phyloP scores from a whole-genome alignment of 169 alveolate species.

The Eimeria acervulina region DNA sequence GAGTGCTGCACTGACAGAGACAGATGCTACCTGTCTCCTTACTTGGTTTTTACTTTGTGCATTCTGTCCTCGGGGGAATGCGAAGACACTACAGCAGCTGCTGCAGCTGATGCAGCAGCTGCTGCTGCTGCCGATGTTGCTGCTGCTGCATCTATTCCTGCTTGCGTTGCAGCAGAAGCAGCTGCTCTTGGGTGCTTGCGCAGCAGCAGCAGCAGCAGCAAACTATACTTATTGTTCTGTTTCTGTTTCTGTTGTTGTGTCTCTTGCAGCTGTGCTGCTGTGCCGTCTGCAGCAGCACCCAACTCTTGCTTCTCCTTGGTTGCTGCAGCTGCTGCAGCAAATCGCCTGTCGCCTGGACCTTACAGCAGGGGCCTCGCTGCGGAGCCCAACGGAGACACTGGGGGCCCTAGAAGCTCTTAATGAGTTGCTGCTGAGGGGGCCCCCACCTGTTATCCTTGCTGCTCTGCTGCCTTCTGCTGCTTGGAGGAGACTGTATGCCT shows the following conservation, averaged over 20 bases:
- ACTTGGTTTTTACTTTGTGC: no score
- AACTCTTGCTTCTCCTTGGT: not conserved
- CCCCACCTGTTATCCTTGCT: not conserved
- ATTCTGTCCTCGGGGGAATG: no score
- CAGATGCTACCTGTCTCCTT: no score
- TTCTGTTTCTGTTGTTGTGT: constrained; percentile 3
- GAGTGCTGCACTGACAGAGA: no score
- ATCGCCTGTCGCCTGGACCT: not conserved
- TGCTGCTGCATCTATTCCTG: no score
- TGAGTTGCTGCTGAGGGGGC: not conserved
- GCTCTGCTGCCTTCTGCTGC: constrained; percentile 6
- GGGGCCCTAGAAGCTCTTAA: constrained; percentile 40
- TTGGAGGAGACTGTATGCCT: constrained; percentile 14
- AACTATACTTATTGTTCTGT: no score
- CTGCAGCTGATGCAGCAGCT: not conserved
- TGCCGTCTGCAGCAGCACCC: constrained; percentile 27
- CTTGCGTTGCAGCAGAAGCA: no score
- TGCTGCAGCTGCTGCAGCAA: constrained; percentile 44
- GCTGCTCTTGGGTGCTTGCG: not conserved
- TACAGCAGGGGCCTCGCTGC: not conserved
- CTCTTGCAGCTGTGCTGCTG: constrained; percentile 30
- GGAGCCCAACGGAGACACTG: not conserved
- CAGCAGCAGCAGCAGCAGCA: not conserved
- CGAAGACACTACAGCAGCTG: no score
- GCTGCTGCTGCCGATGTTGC: not conserved